These are phyloP conservation scores for Quercus dentata DNA, from an alignment of 306 rosid species.

Conservation along the genomic window DNA sequence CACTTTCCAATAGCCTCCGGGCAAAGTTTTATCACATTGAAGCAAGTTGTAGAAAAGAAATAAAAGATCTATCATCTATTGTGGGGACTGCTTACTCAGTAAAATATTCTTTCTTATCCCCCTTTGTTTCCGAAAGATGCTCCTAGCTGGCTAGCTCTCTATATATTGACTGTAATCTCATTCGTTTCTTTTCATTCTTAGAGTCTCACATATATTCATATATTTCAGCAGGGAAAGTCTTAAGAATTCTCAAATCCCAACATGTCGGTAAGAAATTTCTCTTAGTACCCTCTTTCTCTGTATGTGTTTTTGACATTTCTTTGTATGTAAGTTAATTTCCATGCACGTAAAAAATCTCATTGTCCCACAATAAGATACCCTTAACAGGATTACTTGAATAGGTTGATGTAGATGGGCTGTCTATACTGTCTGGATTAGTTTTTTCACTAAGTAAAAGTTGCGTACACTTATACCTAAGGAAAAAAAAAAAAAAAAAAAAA, in stretches of 20 bases:
- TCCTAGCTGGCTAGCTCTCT: not conserved
- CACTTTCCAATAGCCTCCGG: not conserved
- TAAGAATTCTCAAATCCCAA: not conserved
- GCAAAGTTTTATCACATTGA: constrained; percentile 16
- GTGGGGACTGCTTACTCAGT: constrained; percentile 12
- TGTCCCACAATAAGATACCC: not conserved
- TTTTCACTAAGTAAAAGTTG: too few species aligned
- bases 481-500: too few species aligned
- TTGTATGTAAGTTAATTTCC: not conserved
- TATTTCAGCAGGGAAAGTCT: not conserved
- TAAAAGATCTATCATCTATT: not conserved
- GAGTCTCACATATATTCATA: not conserved
- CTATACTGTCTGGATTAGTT: not conserved
- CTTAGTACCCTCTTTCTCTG: not conserved
- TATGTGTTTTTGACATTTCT: not conserved
- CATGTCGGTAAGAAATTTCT: constrained; percentile 11
- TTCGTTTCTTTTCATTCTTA: constrained; percentile 13
- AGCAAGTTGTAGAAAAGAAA: constrained; percentile 9
- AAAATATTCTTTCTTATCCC: constrained; percentile 24
- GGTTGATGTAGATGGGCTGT: not conserved
- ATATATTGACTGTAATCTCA: not conserved
- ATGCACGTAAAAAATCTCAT: not conserved
- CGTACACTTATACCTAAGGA: too few species aligned
- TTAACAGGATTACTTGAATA: too few species aligned
- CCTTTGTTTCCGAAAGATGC: not conserved